Evolutionary conservation across 495 filamentous ascomycete genomes (phyloP), one percentile per base, ranked within the genome.

Genomic region (Rhizodiscina lignyota): DNA sequence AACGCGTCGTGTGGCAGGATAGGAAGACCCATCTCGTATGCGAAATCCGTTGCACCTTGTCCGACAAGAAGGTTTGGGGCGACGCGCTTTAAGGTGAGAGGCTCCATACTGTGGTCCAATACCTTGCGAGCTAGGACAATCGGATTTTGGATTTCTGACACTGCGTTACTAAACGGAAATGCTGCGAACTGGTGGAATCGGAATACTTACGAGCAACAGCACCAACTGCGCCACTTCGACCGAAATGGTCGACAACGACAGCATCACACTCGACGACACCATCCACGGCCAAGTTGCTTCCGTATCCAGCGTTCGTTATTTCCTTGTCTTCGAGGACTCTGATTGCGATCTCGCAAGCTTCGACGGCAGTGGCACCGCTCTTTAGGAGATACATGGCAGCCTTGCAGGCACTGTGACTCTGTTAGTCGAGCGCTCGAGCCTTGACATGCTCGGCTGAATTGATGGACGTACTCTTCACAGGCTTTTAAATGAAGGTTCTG

Each of bases 301-400:
- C 91, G 46, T 77, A 94, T 12, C 91, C 89, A 12, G 86, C 77
- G 55, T 97, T 97, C 17, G 91, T 96, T 47, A 97, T 93, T 44
- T 93, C 83, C 30, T 76, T 72, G 49, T 97, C 81, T 53, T 97
- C 89, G 24, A 97, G 67, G 13, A 78, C 63, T 47, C 73, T 79
- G 39, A 97, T 69, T 19, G 91, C 86, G 34, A 79, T 73, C 54
- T 96, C 89, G 20, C 92, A 84, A n/a, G 89, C 89, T 40, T 94
- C 83, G 17, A 89, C 60, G 3, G 86, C 83, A 32, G 72, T 68
- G 13, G 74, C 82, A 3, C 89, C 91, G 49, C 67, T 69, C 31
- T 63, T 73, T 27, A 97, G 62, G 39, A 91, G 62, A 29, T 59
- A 61, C 76, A 96, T 94, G 17, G 72, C 86, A 30, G 75, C 62